phyloP scores from a whole-genome alignment of 495 filamentous ascomycete species.

The Hypoxylon perforatum region DNA sequence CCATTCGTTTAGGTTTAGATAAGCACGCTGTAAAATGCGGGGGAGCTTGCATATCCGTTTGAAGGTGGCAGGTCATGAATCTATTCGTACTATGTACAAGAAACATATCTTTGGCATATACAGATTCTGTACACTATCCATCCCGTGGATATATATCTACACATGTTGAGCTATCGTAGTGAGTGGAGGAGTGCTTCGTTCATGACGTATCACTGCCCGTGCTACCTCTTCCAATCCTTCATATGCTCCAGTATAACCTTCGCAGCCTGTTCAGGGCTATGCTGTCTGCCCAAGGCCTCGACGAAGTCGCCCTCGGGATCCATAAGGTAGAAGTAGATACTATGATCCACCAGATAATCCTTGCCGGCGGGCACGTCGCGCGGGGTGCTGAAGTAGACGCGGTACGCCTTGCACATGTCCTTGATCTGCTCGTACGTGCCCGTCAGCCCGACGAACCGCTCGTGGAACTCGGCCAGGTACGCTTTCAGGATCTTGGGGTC shows the following conservation, averaged over 20 bases:
- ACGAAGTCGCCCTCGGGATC: constrained; percentile 98
- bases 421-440: constrained; percentile 94
- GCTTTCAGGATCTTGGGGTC: constrained; percentile 82
- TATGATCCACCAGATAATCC: constrained; percentile 98
- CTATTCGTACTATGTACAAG: no score
- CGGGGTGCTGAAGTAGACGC: constrained; percentile 97
- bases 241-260: constrained; percentile 88
- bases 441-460: constrained; percentile 87
- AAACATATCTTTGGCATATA: no score
- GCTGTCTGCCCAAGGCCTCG: constrained; percentile 93
- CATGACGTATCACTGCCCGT: constrained; percentile 39
- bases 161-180: no score
- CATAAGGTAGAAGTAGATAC: constrained; percentile 99
- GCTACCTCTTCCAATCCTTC: constrained; percentile 81
- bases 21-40: no score
- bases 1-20: no score
- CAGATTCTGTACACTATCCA: no score
- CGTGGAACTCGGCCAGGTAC: constrained; percentile 93
- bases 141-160: no score
- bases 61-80: no score
- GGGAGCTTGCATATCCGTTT: no score
- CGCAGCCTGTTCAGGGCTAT: constrained; percentile 86
- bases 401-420: constrained; percentile 89
- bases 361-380: constrained; percentile 86
- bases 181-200: no score